Percentiles rank a stretch among this genome's conserved stretches.
Evolutionary conservation across 176 grass and related monocot species (phyloP).

Genomic region (Secale cereale): DNA sequence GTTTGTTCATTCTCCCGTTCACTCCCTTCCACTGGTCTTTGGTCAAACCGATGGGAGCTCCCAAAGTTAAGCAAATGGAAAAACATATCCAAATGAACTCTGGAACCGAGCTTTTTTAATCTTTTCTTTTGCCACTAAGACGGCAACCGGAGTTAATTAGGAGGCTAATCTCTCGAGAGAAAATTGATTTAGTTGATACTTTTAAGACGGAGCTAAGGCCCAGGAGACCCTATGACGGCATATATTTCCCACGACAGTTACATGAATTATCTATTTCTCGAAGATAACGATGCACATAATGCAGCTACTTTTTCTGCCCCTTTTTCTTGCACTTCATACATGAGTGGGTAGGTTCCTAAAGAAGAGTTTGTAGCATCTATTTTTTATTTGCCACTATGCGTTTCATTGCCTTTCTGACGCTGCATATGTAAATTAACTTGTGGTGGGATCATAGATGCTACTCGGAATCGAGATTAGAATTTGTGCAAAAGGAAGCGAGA

Average conservation of each 20-base stretch:
- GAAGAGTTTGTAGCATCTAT: background rate
- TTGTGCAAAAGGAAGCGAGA: background rate
- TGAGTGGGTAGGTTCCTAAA: background rate
- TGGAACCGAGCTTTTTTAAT: no score
- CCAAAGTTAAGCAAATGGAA: no score
- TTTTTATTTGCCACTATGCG: constrained; percentile 28
- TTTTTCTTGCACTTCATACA: no score
- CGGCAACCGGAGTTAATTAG: background rate
- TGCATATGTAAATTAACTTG: background rate
- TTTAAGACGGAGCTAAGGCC: background rate
- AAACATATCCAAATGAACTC: no score
- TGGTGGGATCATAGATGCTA: background rate
- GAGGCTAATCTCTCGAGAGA: background rate
- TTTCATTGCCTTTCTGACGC: background rate
- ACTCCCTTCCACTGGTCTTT: background rate
- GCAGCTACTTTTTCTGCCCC: no score
- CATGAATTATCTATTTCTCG: background rate
- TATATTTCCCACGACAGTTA: constrained; percentile 18
- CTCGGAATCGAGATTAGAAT: constrained; percentile 33
- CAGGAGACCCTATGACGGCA: background rate
- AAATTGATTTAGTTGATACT: background rate
- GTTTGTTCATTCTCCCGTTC: no score
- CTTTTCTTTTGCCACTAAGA: no score
- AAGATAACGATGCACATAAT: background rate
- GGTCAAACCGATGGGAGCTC: background rate